Conservation (phyloP, 1,284 basidiomycete species). For the Leccinum fuscescens region DNA sequence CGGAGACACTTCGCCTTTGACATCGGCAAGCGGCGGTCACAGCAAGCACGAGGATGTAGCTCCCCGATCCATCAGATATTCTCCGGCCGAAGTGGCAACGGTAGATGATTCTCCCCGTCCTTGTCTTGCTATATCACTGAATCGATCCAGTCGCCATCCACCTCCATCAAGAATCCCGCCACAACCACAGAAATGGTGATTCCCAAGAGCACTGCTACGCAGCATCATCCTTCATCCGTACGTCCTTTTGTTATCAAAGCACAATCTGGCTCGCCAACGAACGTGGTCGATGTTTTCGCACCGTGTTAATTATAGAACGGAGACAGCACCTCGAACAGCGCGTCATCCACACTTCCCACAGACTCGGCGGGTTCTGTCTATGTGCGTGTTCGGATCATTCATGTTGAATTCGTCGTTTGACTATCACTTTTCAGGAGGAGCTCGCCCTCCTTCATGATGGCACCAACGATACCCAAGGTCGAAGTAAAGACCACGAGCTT, state of each 20-base stretch:
- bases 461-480: constrained; percentile 19
- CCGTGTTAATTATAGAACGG: constrained; percentile 9
- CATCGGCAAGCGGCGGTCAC: constrained; percentile 1
- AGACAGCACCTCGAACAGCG: constrained; percentile 5
- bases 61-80: constrained; percentile 9
- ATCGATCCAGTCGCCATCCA: constrained; percentile 8
- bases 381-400: constrained; percentile 16
- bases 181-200: constrained; percentile 17
- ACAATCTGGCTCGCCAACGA: neutral
- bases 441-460: constrained; percentile 42
- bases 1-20: constrained; percentile 9
- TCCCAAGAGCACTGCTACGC: constrained; percentile 6
- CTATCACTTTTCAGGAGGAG: constrained; percentile 36
- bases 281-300: neutral
- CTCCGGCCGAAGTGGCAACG: constrained; percentile 6
- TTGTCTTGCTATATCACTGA: constrained; percentile 16
- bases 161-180: constrained; percentile 1
- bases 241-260: constrained; percentile 3
- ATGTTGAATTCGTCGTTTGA: neutral
- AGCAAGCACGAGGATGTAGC: constrained; percentile 1
- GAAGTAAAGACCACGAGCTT: constrained; percentile 41
- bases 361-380: constrained; percentile 19
- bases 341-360: neutral
- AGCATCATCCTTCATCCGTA: constrained; percentile 8
- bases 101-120: constrained; percentile 14